phyloP scores from a whole-genome alignment of 345 rosid species.

The Nasturtium officinale region DNA sequence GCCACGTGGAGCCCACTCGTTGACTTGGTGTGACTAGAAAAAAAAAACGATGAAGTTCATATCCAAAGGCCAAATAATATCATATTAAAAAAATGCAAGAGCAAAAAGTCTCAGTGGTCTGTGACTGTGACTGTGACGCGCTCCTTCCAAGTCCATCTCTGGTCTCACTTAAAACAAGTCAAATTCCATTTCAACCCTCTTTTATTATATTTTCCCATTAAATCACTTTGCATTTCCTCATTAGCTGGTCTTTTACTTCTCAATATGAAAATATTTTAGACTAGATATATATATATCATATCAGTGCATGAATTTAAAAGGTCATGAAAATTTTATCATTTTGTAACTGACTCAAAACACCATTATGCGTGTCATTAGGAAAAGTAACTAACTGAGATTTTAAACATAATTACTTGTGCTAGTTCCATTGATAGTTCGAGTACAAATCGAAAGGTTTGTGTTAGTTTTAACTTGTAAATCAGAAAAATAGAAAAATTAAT shows the following conservation, averaged over 20 bases:
- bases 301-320: background rate
- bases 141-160: slow-evolving; percentile 28
- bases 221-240: slow-evolving; percentile 28
- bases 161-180: slow-evolving; percentile 41
- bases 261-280: background rate
- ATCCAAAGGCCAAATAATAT: slow-evolving; percentile 23
- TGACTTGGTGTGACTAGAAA: slow-evolving; percentile 27
- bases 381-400: background rate
- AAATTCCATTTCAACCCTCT: slow-evolving; percentile 35
- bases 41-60: slow-evolving; percentile 40
- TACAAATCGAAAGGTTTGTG: background rate
- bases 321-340: background rate
- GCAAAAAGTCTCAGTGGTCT: slow-evolving; percentile 22
- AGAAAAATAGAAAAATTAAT: background rate
- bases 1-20: slow-evolving; percentile 53
- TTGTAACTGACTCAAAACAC: background rate
- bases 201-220: background rate
- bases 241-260: slow-evolving; percentile 7
- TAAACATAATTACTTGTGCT: background rate
- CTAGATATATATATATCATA: background rate
- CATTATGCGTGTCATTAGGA: background rate
- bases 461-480: background rate
- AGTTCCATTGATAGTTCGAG: background rate
- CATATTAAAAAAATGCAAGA: background rate
- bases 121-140: slow-evolving; percentile 31